Percentiles rank a stretch among this genome's conserved stretches.
Evolutionary conservation across 768 basidiomycete genomes (phyloP).

Genomic region (Cytidiella melzeri): DNA sequence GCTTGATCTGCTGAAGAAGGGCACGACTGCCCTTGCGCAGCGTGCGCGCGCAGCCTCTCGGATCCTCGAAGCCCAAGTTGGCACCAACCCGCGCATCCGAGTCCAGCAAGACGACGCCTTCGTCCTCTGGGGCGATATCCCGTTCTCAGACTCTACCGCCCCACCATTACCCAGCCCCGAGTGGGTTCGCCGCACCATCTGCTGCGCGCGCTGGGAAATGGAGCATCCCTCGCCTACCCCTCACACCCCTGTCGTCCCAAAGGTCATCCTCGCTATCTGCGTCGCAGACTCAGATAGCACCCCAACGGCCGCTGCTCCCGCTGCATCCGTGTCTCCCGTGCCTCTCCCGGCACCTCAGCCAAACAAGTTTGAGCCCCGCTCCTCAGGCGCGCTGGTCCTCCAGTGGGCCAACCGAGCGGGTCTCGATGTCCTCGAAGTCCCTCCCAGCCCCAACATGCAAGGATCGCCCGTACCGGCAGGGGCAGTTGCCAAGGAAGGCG

Average conservation of each 20-base stretch:
- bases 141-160: conserved; percentile 37
- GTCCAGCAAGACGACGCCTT: conserved; percentile 82
- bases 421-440: conserved; percentile 50
- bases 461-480: conserved; percentile 1
- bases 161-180: conserved; percentile 53
- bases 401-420: conserved; percentile 65
- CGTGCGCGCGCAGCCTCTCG: conserved; percentile 85
- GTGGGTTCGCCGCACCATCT: conserved; percentile 81
- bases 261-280: conserved; percentile 57
- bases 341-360: conserved; percentile 57
- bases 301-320: conserved; percentile 5
- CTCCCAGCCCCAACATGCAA: conserved; percentile 16
- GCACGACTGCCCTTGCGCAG: conserved; percentile 68
- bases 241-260: conserved; percentile 26
- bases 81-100: conserved; percentile 71
- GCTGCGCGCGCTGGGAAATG: conserved; percentile 73
- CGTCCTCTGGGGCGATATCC: conserved; percentile 73
- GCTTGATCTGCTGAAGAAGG: conserved; percentile 89
- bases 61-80: conserved; percentile 83
- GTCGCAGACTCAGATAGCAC: too few species aligned
- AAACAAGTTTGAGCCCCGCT: conserved; percentile 60
- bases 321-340: conserved; percentile 41
- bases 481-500: conserved; percentile 2
- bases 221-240: conserved; percentile 40
- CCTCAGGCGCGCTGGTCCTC: conserved; percentile 53